Percentiles rank a stretch among this genome's conserved stretches.
These are phyloP conservation scores for Solanum gracilifrons DNA, from an alignment of 257 asterid species.

Conservation along the genomic window DNA sequence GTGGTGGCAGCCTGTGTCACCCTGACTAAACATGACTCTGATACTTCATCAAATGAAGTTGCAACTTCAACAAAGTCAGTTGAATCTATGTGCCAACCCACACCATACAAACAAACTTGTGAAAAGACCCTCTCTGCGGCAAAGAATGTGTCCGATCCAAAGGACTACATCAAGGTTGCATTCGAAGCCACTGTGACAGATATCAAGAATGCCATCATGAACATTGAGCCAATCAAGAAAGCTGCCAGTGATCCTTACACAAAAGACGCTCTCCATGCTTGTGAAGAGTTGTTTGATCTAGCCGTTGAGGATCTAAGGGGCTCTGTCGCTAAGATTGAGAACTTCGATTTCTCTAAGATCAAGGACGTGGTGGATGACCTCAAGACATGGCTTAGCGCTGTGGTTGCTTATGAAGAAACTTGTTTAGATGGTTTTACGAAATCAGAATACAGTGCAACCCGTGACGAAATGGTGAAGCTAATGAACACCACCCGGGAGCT, in stretches of 20 bases:
- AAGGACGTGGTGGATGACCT: slow-evolving; percentile 36
- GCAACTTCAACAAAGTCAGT: slow-evolving; percentile 33
- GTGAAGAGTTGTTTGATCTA: slow-evolving; percentile 36
- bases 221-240: slow-evolving; percentile 18
- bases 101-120: slow-evolving; percentile 47
- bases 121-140: slow-evolving; percentile 26
- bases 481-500: slow-evolving; percentile 34
- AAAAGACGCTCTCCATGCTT: slow-evolving; percentile 39
- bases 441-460: slow-evolving; percentile 42
- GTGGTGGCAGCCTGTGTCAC: slow-evolving; percentile 28
- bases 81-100: slow-evolving; percentile 38
- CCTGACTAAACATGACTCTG: background rate
- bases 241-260: slow-evolving; percentile 39
- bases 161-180: slow-evolving; percentile 33
- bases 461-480: slow-evolving; percentile 47
- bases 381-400: slow-evolving; percentile 69
- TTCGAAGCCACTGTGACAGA: slow-evolving; percentile 32
- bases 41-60: background rate
- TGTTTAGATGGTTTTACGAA: slow-evolving; percentile 59
- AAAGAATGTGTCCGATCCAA: slow-evolving; percentile 33
- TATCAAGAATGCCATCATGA: slow-evolving; percentile 18
- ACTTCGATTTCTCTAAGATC: slow-evolving; percentile 15
- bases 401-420: slow-evolving; percentile 44
- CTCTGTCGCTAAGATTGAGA: slow-evolving; percentile 20
- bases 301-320: slow-evolving; percentile 39